Base-by-base conservation (phyloP, 1,284 basidiomycete species). In the Puccinia triticina region DNA sequence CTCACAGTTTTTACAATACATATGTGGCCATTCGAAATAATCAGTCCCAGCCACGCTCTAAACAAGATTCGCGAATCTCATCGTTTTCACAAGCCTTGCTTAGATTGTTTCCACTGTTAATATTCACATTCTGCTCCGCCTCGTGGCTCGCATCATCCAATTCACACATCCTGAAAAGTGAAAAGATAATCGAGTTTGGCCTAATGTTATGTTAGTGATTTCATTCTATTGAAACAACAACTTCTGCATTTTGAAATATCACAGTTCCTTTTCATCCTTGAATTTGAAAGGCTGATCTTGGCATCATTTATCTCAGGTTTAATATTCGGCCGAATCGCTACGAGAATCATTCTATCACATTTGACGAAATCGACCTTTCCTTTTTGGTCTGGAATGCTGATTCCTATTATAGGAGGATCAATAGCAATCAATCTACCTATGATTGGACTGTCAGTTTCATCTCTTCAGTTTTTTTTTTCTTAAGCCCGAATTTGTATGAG, bases 281-380 rank as follows among this genome's bases (percentile, higher is more conserved):
- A 18, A 26, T 7, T 67, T 67, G 46, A 18, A 26, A 66, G 46
- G 32, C 46, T 53, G 21, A 46, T n/a, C 26, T 32, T 37, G 34
- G n/a, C 16, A 53, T 16, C 34, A 18, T 32, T 12, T 50, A 1
- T 21, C n/a, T 72, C 32, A 81, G 78, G 69, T 74, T 59, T 81
- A 23, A 73, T 81, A 55, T 81, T 81, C 59, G 78, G 78, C 0
- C 69, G 78, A 71, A 81, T 81, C 29, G 50, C 69, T 29, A 81
- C 78, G 3, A 72, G 71, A 69, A 81, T 71, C 26, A 81, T 81
- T 48, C 61, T 81, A 7, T 69, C 78, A 12, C 78, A 81, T 61
- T 59, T 81, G 32, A 81, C 78, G 10, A 74, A 81, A 74, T 69
- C 67, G n/a, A 26, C 55, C 26, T 81, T 81, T 26, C 71, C 78